Evolutionary conservation across 2,329 filamentous ascomycete species (phyloP).

Genomic region (Neofusicoccum sp.): DNA sequence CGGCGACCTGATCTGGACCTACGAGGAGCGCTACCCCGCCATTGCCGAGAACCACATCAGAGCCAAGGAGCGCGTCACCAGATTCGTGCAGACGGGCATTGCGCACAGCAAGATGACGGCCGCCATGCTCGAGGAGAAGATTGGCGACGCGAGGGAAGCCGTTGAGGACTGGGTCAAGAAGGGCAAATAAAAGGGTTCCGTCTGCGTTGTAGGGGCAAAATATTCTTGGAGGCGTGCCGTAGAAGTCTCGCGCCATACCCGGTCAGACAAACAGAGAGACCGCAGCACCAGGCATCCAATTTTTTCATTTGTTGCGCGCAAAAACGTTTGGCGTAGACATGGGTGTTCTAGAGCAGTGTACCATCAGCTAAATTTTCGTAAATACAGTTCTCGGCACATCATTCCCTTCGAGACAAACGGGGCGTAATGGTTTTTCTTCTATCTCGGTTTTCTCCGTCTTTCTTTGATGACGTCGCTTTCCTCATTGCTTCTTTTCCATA

Average conservation of each 20-base stretch:
- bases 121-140: conserved; percentile 75
- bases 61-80: conserved; percentile 65
- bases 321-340: conserved; percentile 3
- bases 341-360: conserved; percentile 16
- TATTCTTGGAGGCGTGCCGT: not conserved
- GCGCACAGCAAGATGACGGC: conserved; percentile 70
- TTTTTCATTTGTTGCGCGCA: conserved; percentile 9
- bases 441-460: not conserved
- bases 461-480: not conserved
- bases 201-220: not conserved
- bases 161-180: conserved; percentile 90
- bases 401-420: not conserved
- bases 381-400: conserved; percentile 15
- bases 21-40: conserved; percentile 83
- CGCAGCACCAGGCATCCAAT: not conserved
- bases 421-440: not conserved
- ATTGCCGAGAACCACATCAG: conserved; percentile 77
- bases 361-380: conserved; percentile 13
- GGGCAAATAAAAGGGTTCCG: conserved; percentile 60
- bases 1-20: conserved; percentile 81
- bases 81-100: conserved; percentile 70
- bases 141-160: conserved; percentile 69
- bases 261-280: not conserved
- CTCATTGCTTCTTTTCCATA: not conserved
- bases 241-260: not conserved